phyloP scores from a whole-genome alignment of 1,284 basidiomycete species.

The Tetrapyrgos nigripes region DNA sequence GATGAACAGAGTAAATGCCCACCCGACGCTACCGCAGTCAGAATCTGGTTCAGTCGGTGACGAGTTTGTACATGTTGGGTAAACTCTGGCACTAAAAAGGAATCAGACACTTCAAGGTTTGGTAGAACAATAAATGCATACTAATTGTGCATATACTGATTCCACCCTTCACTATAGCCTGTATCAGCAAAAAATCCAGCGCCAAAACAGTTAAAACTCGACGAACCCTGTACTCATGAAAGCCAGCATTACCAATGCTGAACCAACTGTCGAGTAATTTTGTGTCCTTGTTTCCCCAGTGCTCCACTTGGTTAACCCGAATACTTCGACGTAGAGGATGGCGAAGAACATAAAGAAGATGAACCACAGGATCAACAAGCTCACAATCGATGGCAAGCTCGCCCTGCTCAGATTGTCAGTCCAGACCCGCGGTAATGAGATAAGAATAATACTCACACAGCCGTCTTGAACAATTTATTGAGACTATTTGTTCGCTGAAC shows the following conservation, averaged over 20 bases:
- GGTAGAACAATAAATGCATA: slow-evolving; percentile 46
- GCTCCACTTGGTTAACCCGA: slow-evolving; percentile 91
- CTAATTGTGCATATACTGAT: slow-evolving; percentile 96
- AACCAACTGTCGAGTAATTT: slow-evolving; percentile 87
- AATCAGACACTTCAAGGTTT: slow-evolving; percentile 17
- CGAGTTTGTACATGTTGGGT: slow-evolving; percentile 86
- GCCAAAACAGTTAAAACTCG: slow-evolving; percentile 9
- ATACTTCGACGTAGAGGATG: slow-evolving; percentile 92
- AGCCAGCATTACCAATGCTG: slow-evolving; percentile 85
- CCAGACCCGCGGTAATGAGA: background rate
- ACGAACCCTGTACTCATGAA: slow-evolving; percentile 79
- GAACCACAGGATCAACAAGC: slow-evolving; percentile 89
- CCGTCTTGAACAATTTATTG: slow-evolving; percentile 97
- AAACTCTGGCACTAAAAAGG: slow-evolving; percentile 65
- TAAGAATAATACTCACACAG: slow-evolving; percentile 66
- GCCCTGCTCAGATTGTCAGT: slow-evolving; percentile 61
- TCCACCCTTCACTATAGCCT: slow-evolving; percentile 84
- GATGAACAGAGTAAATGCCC: slow-evolving; percentile 92
- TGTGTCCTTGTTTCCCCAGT: slow-evolving; percentile 73
- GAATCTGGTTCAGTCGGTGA: slow-evolving; percentile 56
- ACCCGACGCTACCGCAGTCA: slow-evolving; percentile 89
- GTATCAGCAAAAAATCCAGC: slow-evolving; percentile 10
- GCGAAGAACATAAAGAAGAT: slow-evolving; percentile 93
- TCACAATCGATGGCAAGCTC: slow-evolving; percentile 88
- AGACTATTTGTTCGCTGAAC: slow-evolving; percentile 90